Evolutionary conservation across 208 protist species (phyloP).

Genomic region (Angomonas ambiguus): DNA sequence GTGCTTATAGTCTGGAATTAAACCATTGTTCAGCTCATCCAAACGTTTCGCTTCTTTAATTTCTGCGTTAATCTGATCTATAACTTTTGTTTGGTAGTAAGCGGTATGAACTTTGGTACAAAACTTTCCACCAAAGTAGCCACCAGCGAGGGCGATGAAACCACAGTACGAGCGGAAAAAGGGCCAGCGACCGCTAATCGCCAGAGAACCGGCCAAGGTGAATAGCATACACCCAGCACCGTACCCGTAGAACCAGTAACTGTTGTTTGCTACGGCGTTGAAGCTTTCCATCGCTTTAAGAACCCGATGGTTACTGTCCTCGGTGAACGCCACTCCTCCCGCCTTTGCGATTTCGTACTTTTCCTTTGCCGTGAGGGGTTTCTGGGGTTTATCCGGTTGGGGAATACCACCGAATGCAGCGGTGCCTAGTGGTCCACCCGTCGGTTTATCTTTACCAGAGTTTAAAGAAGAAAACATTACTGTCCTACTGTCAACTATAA

Average conservation of each 20-base stretch:
- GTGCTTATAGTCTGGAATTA: conserved; percentile 61
- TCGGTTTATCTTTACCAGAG: neutral
- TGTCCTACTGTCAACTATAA: neutral
- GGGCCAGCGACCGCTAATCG: conserved; percentile 56
- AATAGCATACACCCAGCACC: conserved; percentile 60
- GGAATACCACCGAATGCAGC: neutral
- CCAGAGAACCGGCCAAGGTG: conserved; percentile 61
- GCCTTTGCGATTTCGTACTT: conserved; percentile 66
- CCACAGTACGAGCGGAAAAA: conserved; percentile 68
- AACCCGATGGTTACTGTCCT: conserved; percentile 57
- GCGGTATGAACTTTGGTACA: conserved; percentile 53
- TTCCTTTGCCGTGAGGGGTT: conserved; percentile 48
- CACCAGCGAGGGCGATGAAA: conserved; percentile 64
- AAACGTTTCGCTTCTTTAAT: conserved; percentile 60
- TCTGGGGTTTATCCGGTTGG: conserved; percentile 16
- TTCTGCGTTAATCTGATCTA: conserved; percentile 56
- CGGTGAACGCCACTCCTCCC: conserved; percentile 68
- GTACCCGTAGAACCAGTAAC: conserved; percentile 86
- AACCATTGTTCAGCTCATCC: conserved; percentile 57
- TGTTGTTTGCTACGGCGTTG: conserved; percentile 58
- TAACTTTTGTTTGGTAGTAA: conserved; percentile 40
- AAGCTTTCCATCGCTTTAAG: conserved; percentile 50
- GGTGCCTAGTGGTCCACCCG: neutral
- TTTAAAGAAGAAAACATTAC: neutral
- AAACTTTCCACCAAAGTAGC: conserved; percentile 77